A percentile compares a stretch with the other conserved stretches of the same genome.
Conservation (phyloP, 495 filamentous ascomycete genomes). For the Penicillium paradoxum region DNA sequence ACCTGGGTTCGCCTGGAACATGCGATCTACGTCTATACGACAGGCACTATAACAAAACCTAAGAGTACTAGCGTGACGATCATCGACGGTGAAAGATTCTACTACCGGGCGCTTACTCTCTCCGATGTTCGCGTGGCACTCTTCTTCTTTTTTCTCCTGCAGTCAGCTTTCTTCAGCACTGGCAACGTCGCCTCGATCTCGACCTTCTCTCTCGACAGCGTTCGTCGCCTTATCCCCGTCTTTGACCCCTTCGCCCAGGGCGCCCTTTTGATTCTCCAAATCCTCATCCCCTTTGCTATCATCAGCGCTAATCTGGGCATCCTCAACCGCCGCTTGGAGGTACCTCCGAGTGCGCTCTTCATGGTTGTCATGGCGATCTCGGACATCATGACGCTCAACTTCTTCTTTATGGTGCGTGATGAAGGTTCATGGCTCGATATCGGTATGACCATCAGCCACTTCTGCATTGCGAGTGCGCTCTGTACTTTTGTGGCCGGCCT, state of each 20-base stretch:
- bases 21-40: constrained; percentile 58
- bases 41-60: constrained; percentile 23
- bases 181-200: constrained; percentile 95
- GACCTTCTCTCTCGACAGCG: constrained; percentile 89
- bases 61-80: constrained; percentile 24
- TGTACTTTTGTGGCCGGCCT: constrained; percentile 88
- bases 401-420: constrained; percentile 96
- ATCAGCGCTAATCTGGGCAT: constrained; percentile 92
- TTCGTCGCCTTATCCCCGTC: constrained; percentile 84
- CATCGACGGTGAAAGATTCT: constrained; percentile 35
- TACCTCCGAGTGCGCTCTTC: constrained; percentile 79
- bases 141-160: constrained; percentile 92
- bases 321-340: constrained; percentile 77
- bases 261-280: constrained; percentile 79
- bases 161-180: constrained; percentile 95
- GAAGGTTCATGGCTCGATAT: constrained; percentile 98
- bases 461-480: constrained; percentile 81
- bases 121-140: constrained; percentile 80
- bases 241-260: constrained; percentile 93
- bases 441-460: constrained; percentile 91
- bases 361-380: constrained; percentile 92
- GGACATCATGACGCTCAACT: constrained; percentile 90
- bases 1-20: constrained; percentile 91
- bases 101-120: constrained; percentile 69
- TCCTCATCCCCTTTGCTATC: constrained; percentile 89